Conservation (phyloP, 1,284 basidiomycete species). For the Leccinum pachyderme region DNA sequence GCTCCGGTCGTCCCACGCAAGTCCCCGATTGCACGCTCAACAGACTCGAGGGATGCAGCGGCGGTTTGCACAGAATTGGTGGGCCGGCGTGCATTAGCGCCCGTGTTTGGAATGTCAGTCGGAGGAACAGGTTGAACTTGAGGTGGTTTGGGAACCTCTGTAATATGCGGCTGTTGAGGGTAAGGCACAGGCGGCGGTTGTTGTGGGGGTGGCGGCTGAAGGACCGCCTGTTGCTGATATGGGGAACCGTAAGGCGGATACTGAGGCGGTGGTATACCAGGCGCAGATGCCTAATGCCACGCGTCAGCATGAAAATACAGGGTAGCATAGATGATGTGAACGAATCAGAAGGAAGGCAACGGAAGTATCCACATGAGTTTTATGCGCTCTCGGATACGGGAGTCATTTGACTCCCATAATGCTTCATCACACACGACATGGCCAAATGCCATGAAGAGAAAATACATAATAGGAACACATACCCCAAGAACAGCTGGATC, state of each 20-base stretch:
- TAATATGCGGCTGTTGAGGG: conserved; percentile 26
- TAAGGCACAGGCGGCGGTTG: conserved; percentile 25
- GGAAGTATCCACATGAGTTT: conserved; percentile 51
- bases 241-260: conserved; percentile 31
- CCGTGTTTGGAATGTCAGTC: conserved; percentile 24
- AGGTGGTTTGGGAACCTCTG: conserved; percentile 27
- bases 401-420: conserved; percentile 42
- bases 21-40: conserved; percentile 77
- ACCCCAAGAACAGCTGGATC: conserved; percentile 78
- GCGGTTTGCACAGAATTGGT: conserved; percentile 63
- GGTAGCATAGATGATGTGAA: background rate
- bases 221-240: conserved; percentile 27
- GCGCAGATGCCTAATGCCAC: conserved; percentile 34
- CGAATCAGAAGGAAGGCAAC: conserved; percentile 59
- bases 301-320: conserved; percentile 11
- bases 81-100: conserved; percentile 26
- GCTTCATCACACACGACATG: conserved; percentile 39
- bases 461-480: conserved; percentile 34
- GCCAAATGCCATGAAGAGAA: conserved; percentile 7
- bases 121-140: conserved; percentile 16
- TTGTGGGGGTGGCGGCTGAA: conserved; percentile 28
- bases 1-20: conserved; percentile 54
- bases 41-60: conserved; percentile 71
- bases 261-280: conserved; percentile 31
- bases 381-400: conserved; percentile 53